Conservation (phyloP, 73 alveolate genomes). For the Blepharisma stoltei region DNA sequence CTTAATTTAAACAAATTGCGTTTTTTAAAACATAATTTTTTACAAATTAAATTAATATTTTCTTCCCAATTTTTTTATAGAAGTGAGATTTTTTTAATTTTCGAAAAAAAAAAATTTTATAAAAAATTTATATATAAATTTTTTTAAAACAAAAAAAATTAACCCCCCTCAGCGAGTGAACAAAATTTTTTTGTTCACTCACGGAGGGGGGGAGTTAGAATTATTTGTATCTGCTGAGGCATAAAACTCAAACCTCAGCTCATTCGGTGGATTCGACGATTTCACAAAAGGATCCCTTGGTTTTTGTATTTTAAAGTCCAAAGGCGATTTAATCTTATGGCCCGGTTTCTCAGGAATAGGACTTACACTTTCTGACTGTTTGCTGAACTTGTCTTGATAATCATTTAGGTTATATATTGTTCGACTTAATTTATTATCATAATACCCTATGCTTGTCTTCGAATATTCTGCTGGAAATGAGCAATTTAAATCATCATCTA, state of each 20-base stretch:
- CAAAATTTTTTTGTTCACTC: too few species aligned
- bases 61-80: too few species aligned
- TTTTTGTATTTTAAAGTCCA: not conserved
- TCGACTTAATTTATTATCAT: not conserved
- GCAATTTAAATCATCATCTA: not conserved
- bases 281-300: not conserved
- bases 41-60: too few species aligned
- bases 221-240: not conserved
- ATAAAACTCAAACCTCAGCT: slow-evolving; percentile 1
- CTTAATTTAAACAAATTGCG: too few species aligned
- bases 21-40: too few species aligned
- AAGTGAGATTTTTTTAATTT: too few species aligned
- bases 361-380: not conserved
- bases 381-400: not conserved
- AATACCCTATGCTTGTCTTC: not conserved
- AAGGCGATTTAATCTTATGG: not conserved
- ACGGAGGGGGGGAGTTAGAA: too few species aligned
- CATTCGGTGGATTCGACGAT: not conserved
- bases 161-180: too few species aligned
- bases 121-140: too few species aligned
- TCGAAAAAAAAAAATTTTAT: too few species aligned
- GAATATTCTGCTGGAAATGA: not conserved
- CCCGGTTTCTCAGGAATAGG: not conserved
- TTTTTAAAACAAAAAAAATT: too few species aligned
- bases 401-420: slow-evolving; percentile 5